Evolutionary conservation across 805 yeast genomes (phyloP).

Genomic region (Saccharomyces paradoxus): DNA sequence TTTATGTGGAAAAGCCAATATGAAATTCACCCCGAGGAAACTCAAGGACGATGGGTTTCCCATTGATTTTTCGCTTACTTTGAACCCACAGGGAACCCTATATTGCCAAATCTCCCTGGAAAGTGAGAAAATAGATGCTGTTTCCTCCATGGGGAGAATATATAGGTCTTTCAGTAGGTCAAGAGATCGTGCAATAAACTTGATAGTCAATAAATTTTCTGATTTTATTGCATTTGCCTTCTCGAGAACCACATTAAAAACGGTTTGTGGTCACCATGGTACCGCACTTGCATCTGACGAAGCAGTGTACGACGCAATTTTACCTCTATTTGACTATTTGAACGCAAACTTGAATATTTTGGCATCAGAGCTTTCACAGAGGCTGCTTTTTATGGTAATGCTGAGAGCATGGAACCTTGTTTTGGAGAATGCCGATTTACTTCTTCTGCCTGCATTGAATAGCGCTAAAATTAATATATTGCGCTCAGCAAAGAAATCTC

Average conservation of each 20-base stretch:
- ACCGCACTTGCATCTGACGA: slow-evolving; percentile 36
- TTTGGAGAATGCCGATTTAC: slow-evolving; percentile 56
- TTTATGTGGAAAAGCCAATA: slow-evolving; percentile 54
- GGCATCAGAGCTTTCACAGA: slow-evolving; percentile 49
- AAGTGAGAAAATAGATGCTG: slow-evolving; percentile 69
- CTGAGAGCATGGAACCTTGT: slow-evolving; percentile 74
- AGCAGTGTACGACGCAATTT: slow-evolving; percentile 54
- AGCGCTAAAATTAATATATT: slow-evolving; percentile 11
- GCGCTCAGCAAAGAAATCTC: slow-evolving; percentile 21
- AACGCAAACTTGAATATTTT: slow-evolving; percentile 59
- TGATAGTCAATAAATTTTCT: slow-evolving; percentile 68
- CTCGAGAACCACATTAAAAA: slow-evolving; percentile 50
- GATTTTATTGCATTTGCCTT: slow-evolving; percentile 48
- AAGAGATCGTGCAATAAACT: slow-evolving; percentile 56
- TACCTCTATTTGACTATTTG: slow-evolving; percentile 66
- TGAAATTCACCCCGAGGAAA: slow-evolving; percentile 53
- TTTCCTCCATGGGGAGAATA: slow-evolving; percentile 72
- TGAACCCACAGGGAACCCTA: slow-evolving; percentile 63
- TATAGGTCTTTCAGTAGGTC: slow-evolving; percentile 56
- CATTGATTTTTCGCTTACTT: slow-evolving; percentile 46
- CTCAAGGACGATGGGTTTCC: slow-evolving; percentile 65
- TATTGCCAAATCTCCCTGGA: slow-evolving; percentile 66
- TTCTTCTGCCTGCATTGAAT: slow-evolving; percentile 63
- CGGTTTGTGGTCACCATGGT: slow-evolving; percentile 47
- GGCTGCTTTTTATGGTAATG: slow-evolving; percentile 56